phyloP scores from a whole-genome alignment of 371 early-diverging fungal species.

The Coemansia sp. region DNA sequence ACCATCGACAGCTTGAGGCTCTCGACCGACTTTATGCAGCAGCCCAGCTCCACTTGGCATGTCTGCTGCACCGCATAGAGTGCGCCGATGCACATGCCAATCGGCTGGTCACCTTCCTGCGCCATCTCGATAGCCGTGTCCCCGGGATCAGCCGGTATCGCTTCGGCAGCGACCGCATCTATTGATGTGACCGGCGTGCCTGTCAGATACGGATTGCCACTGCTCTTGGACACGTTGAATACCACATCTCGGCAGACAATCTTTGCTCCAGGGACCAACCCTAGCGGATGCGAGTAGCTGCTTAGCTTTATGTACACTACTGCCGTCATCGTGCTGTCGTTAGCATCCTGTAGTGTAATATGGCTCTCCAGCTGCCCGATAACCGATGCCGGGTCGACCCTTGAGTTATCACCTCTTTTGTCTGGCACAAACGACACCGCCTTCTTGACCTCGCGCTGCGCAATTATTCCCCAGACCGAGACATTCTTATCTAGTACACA shows the following conservation, averaged over 20 bases:
- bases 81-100: slow-evolving; percentile 15
- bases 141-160: no score
- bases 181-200: slow-evolving; percentile 12
- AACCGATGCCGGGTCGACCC: not conserved
- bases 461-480: slow-evolving; percentile 18
- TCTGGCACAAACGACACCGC: slow-evolving; percentile 1
- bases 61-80: not conserved
- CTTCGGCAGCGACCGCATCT: not conserved
- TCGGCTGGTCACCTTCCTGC: not conserved
- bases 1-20: slow-evolving; percentile 9
- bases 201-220: slow-evolving; percentile 19
- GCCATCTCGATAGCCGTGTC: not conserved
- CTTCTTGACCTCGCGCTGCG: slow-evolving; percentile 10
- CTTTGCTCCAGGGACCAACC: slow-evolving; percentile 28
- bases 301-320: slow-evolving; percentile 24
- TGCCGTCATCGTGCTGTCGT: slow-evolving; percentile 4
- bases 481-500: slow-evolving; percentile 7
- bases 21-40: slow-evolving; percentile 16
- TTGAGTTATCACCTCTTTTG: not conserved
- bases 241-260: slow-evolving; percentile 14
- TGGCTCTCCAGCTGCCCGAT: slow-evolving; percentile 21
- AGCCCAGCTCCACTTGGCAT: slow-evolving; percentile 7
- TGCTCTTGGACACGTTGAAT: slow-evolving; percentile 9
- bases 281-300: slow-evolving; percentile 30
- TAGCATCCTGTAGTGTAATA: slow-evolving; percentile 19